Evolutionary conservation across 345 rosid species (phyloP).

Genomic region (Linum tenue): DNA sequence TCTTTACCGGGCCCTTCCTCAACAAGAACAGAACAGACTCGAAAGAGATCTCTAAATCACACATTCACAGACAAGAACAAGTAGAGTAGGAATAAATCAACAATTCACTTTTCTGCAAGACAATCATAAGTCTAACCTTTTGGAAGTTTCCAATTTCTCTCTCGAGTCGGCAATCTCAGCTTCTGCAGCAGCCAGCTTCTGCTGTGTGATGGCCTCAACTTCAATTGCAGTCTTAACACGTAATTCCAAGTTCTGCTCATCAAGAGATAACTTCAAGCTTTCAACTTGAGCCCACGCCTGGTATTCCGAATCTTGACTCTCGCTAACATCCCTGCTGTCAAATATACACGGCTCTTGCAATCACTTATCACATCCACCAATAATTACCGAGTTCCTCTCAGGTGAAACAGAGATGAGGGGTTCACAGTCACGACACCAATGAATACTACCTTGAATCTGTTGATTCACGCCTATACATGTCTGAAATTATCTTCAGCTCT

Average conservation of each 20-base stretch:
- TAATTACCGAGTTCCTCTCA: not conserved
- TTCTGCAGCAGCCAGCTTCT: slow-evolving; percentile 89
- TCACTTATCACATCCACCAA: not conserved
- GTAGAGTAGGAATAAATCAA: too few relatives aligned
- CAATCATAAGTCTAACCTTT: slow-evolving; percentile 41
- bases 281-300: slow-evolving; percentile 77
- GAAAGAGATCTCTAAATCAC: too few relatives aligned
- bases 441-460: slow-evolving; percentile 51
- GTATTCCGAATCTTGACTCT: slow-evolving; percentile 66
- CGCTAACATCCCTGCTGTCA: slow-evolving; percentile 52
- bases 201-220: slow-evolving; percentile 95
- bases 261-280: slow-evolving; percentile 67
- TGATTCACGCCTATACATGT: slow-evolving; percentile 77
- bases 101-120: not conserved
- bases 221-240: slow-evolving; percentile 92
- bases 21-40: not conserved
- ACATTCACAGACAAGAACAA: too few relatives aligned
- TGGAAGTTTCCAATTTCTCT: slow-evolving; percentile 70
- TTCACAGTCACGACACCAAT: not conserved
- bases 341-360: not conserved
- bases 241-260: slow-evolving; percentile 77
- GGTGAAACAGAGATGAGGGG: not conserved
- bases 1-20: not conserved
- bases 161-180: slow-evolving; percentile 95
- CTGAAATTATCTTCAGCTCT: slow-evolving; percentile 79